Evolutionary conservation across 495 filamentous ascomycete genomes (phyloP).

Genomic region (Aspergillus saccharolyticus): DNA sequence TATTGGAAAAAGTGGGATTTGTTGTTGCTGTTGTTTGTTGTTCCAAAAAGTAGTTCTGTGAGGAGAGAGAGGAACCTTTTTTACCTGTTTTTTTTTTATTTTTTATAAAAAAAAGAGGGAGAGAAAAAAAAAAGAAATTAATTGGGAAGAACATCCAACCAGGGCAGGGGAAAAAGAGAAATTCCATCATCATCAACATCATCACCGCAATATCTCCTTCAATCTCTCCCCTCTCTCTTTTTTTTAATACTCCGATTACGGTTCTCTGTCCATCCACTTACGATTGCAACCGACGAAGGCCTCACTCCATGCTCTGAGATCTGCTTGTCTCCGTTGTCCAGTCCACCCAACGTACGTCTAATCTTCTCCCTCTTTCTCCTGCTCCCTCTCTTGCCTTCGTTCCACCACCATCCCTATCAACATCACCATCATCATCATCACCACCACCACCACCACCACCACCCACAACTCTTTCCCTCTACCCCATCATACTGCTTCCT

Average conservation of each 20-base stretch:
- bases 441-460: neutral
- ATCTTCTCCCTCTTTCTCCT: slow-evolving; percentile 1
- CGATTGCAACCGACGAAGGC: slow-evolving; percentile 21
- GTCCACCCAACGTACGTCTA: slow-evolving; percentile 40
- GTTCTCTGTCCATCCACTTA: slow-evolving; percentile 12
- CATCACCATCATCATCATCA: neutral
- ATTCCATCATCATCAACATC: slow-evolving; percentile 12
- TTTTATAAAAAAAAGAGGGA: slow-evolving; percentile 27
- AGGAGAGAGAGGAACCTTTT: neutral
- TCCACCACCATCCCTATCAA: neutral
- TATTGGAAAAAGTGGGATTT: neutral
- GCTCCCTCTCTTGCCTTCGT: neutral
- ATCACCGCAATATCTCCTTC: slow-evolving; percentile 7
- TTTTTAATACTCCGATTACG: slow-evolving; percentile 15
- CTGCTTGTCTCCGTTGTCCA: slow-evolving; percentile 29
- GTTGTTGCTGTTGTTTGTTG: neutral
- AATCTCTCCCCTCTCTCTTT: slow-evolving; percentile 6
- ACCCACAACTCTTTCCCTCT: neutral
- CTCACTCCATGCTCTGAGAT: slow-evolving; percentile 40
- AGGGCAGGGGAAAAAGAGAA: slow-evolving; percentile 15
- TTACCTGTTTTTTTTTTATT: no score
- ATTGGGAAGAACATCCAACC: slow-evolving; percentile 10
- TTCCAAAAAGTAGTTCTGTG: neutral
- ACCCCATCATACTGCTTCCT: neutral
- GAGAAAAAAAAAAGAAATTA: slow-evolving; percentile 15